Conservation (phyloP, 352 stramenopile species). For the Phytopythium vexans region DNA sequence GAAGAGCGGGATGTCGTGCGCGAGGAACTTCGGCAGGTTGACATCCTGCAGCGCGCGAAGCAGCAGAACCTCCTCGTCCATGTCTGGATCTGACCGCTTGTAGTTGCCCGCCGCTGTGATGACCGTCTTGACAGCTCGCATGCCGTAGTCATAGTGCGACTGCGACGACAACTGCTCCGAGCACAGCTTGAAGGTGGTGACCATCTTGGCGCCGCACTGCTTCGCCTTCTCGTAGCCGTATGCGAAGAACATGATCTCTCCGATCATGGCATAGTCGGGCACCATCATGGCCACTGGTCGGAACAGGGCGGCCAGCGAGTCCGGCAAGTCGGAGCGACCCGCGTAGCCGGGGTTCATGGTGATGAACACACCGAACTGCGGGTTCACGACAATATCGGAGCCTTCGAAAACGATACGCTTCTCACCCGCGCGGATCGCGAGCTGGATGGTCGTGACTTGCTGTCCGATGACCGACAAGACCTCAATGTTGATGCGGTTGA, state of each 20-base stretch:
- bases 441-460: conserved; percentile 91
- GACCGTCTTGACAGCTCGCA: conserved; percentile 89
- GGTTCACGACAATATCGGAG: conserved; percentile 93
- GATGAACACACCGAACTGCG: conserved; percentile 90
- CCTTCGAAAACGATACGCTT: conserved; percentile 93
- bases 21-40: conserved; percentile 95
- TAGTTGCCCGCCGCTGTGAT: conserved; percentile 87
- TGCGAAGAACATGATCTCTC: conserved; percentile 91
- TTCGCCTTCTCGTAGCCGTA: conserved; percentile 65
- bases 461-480: conserved; percentile 86
- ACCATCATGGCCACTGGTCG: conserved; percentile 91
- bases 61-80: conserved; percentile 93
- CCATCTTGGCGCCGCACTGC: conserved; percentile 73
- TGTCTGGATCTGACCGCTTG: conserved; percentile 90
- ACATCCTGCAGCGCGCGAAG: conserved; percentile 94
- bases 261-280: conserved; percentile 87
- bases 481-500: conserved; percentile 90
- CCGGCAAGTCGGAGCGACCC: conserved; percentile 82
- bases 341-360: conserved; percentile 91
- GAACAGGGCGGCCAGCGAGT: conserved; percentile 85
- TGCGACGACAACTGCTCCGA: conserved; percentile 89
- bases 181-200: conserved; percentile 88
- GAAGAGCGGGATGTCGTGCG: conserved; percentile 94
- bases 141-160: conserved; percentile 91
- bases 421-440: conserved; percentile 78